phyloP scores from a whole-genome alignment of 2,329 filamentous ascomycete species.

The Neofusicoccum laricinum region DNA sequence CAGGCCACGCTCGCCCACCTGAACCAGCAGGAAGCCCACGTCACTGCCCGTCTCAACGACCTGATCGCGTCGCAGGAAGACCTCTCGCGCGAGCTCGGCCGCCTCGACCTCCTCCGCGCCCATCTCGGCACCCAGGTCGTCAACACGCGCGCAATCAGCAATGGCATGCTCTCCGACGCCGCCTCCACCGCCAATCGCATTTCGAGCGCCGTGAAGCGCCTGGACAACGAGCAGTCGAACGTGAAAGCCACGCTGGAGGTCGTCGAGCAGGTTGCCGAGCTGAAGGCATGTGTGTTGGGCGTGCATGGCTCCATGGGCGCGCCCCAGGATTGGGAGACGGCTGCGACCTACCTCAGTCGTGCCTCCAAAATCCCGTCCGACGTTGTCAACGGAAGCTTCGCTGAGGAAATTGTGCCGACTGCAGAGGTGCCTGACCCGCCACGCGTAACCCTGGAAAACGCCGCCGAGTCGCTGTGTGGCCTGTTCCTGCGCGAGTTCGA shows the following conservation, averaged over 20 bases:
- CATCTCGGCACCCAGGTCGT: slow-evolving; percentile 84
- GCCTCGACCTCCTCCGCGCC: slow-evolving; percentile 84
- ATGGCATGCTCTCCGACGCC: slow-evolving; percentile 85
- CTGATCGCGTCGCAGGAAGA: slow-evolving; percentile 82
- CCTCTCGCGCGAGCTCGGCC: slow-evolving; percentile 78
- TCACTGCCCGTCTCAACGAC: slow-evolving; percentile 71
- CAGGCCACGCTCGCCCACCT: slow-evolving; percentile 72
- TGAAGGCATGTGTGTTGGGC: slow-evolving; percentile 93
- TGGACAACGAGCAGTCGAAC: slow-evolving; percentile 87
- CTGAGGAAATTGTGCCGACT: slow-evolving; percentile 87
- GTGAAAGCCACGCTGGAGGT: slow-evolving; percentile 88
- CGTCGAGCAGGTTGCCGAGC: slow-evolving; percentile 93
- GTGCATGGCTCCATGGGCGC: slow-evolving; percentile 96
- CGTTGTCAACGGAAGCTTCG: slow-evolving; percentile 81
- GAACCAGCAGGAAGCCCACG: slow-evolving; percentile 69
- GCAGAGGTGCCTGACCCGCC: slow-evolving; percentile 93
- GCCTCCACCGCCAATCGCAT: slow-evolving; percentile 82
- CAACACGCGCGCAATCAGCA: slow-evolving; percentile 77
- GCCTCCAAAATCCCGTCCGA: slow-evolving; percentile 76
- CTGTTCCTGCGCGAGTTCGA: slow-evolving; percentile 95
- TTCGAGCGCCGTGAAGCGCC: slow-evolving; percentile 78
- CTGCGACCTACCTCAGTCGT: slow-evolving; percentile 81
- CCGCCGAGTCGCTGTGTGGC: slow-evolving; percentile 83
- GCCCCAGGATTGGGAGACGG: slow-evolving; percentile 97
- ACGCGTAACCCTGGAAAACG: slow-evolving; percentile 78